Percentiles rank a stretch among this genome's conserved stretches.
Conservation (phyloP, 176 grass and related monocot genomes). For the Ensete ventricosum region DNA sequence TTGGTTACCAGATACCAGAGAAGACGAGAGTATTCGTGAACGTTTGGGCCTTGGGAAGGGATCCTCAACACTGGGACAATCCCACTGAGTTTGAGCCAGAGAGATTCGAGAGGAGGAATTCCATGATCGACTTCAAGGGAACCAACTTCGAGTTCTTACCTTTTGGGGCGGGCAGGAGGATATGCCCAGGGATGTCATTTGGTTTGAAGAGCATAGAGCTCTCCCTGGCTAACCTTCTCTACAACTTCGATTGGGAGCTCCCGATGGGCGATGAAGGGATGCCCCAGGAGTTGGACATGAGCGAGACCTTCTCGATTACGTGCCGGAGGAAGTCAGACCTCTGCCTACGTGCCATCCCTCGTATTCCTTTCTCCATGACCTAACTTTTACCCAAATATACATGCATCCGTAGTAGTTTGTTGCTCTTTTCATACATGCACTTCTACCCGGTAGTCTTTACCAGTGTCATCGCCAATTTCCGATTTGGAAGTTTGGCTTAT, state of each 20-base stretch:
- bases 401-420: too few relatives aligned
- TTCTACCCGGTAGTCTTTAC: too few relatives aligned
- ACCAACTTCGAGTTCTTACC: too few relatives aligned
- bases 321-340: not conserved
- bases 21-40: not conserved
- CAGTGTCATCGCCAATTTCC: too few relatives aligned
- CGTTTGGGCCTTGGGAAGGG: not conserved
- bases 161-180: constrained; percentile 6
- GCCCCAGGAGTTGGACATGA: not conserved
- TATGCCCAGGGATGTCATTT: constrained; percentile 24
- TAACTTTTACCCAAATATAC: not conserved
- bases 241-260: constrained; percentile 24
- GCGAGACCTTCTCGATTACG: not conserved
- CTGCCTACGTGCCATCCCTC: not conserved
- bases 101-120: too few relatives aligned
- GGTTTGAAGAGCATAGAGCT: constrained; percentile 6
- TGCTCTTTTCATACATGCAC: too few relatives aligned
- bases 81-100: too few relatives aligned
- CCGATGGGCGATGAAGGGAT: not conserved
- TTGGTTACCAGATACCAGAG: not conserved
- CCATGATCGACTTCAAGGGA: too few relatives aligned
- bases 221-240: constrained; percentile 15
- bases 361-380: not conserved
- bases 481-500: too few relatives aligned
- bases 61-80: too few relatives aligned